phyloP scores from a whole-genome alignment of 148 eudicot species.

The Spergularia marina region DNA sequence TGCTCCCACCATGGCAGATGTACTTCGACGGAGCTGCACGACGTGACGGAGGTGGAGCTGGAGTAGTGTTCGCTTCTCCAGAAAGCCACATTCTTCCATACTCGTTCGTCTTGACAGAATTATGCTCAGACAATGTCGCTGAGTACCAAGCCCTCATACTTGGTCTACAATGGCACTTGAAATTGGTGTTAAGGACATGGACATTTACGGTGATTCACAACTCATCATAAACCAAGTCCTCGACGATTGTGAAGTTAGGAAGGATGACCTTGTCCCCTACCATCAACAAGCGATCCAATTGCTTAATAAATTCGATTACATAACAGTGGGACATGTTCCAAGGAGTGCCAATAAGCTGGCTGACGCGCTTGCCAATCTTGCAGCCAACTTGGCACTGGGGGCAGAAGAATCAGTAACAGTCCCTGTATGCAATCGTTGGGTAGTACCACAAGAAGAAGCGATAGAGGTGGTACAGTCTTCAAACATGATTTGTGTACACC shows the following conservation, averaged over 20 bases:
- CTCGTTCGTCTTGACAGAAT: not conserved
- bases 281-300: not conserved
- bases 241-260: not conserved
- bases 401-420: not conserved
- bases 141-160: not conserved
- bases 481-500: not conserved
- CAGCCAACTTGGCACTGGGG: constrained; percentile 12
- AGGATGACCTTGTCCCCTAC: not conserved
- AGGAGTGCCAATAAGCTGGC: not conserved
- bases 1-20: not conserved
- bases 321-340: not conserved
- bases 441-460: not conserved
- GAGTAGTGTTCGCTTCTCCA: not conserved
- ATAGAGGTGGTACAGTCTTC: not conserved
- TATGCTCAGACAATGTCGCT: constrained; percentile 18
- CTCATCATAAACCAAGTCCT: not conserved
- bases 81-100: not conserved
- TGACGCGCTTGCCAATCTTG: constrained; percentile 7
- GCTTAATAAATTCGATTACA: not conserved
- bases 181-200: not conserved
- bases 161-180: not conserved
- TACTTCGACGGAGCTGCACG: not conserved
- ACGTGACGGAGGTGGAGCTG: not conserved
- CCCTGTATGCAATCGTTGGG: not conserved
- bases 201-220: not conserved